Evolutionary conservation across 1,284 basidiomycete genomes (phyloP).

Genomic region (Ustilago tritici): DNA sequence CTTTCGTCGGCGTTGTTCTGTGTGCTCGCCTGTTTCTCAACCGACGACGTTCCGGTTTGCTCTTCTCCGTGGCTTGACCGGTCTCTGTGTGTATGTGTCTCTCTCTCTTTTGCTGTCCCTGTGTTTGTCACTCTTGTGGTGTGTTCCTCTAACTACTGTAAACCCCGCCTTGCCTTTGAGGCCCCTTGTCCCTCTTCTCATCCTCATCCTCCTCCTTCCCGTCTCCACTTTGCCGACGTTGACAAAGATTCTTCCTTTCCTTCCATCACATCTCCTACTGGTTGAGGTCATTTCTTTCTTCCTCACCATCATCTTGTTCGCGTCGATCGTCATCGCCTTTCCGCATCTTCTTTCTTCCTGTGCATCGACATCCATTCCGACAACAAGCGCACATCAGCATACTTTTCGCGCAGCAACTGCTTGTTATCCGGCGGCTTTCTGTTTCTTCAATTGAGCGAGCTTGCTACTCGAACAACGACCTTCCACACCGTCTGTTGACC

Average conservation of each 20-base stretch:
- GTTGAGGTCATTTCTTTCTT: slow-evolving; percentile 10
- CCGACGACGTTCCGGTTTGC: slow-evolving; percentile 1
- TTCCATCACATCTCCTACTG: slow-evolving; percentile 1
- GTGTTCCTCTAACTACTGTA: neutral
- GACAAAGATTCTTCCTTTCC: neutral
- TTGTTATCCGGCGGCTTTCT: too few relatives aligned
- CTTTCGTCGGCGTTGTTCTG: neutral
- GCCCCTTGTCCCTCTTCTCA: neutral
- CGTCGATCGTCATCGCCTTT: neutral
- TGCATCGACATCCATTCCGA: neutral
- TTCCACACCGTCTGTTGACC: too few relatives aligned
- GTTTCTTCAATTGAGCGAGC: too few relatives aligned
- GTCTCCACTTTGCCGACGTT: slow-evolving; percentile 1
- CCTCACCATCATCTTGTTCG: slow-evolving; percentile 6
- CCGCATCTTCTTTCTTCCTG: neutral
- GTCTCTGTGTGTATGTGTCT: neutral
- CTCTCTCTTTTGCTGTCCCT: neutral
- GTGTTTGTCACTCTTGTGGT: neutral
- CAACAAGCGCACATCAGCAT: neutral
- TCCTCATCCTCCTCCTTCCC: neutral
- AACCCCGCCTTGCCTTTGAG: slow-evolving; percentile 1
- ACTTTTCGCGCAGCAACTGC: too few relatives aligned
- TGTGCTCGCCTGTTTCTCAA: neutral
- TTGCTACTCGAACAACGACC: too few relatives aligned
- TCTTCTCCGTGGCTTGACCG: slow-evolving; percentile 14